Conservation (phyloP, 2,329 filamentous ascomycete genomes). For the Apiospora aurea region DNA sequence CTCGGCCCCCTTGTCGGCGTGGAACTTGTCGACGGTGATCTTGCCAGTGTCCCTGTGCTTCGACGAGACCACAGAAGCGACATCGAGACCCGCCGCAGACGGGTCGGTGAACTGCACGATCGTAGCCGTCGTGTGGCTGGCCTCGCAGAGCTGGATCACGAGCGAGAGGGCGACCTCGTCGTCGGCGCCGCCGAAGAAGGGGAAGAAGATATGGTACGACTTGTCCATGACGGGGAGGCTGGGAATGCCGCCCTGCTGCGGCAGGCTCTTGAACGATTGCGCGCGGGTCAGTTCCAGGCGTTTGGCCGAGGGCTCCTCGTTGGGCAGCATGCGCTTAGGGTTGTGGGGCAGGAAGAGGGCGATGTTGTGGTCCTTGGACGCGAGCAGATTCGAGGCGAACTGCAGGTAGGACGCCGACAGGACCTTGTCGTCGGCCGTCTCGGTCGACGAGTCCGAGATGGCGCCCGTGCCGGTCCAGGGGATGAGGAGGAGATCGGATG, state of each 20-base stretch:
- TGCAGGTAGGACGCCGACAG: slow-evolving; percentile 69
- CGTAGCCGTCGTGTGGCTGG: slow-evolving; percentile 78
- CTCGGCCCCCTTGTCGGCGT: slow-evolving; percentile 6
- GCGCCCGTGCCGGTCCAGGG: slow-evolving; percentile 89
- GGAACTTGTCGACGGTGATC: slow-evolving; percentile 35
- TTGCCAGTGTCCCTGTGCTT: slow-evolving; percentile 49
- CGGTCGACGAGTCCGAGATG: slow-evolving; percentile 63
- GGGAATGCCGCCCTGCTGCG: slow-evolving; percentile 48
- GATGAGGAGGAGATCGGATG: slow-evolving; percentile 78
- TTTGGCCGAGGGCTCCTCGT: slow-evolving; percentile 46
- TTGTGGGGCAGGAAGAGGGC: slow-evolving; percentile 71
- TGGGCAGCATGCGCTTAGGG: slow-evolving; percentile 61
- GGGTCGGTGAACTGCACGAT: slow-evolving; percentile 65
- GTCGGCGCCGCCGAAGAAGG: slow-evolving; percentile 87
- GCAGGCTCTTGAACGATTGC: neutral
- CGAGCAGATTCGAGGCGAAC: slow-evolving; percentile 74
- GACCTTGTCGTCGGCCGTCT: slow-evolving; percentile 64
- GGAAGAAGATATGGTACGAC: slow-evolving; percentile 74
- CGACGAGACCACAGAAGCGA: slow-evolving; percentile 33
- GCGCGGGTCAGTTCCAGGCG: slow-evolving; percentile 20
- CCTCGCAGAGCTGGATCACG: slow-evolving; percentile 83
- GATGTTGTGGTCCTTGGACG: slow-evolving; percentile 69
- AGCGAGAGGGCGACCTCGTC: slow-evolving; percentile 81
- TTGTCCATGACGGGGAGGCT: slow-evolving; percentile 68
- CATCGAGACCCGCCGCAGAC: slow-evolving; percentile 4